A percentile compares a stretch with the other conserved stretches of the same genome.
phyloP scores from a whole-genome alignment of 495 filamentous ascomycete species.

The Hyaloscypha variabilis region DNA sequence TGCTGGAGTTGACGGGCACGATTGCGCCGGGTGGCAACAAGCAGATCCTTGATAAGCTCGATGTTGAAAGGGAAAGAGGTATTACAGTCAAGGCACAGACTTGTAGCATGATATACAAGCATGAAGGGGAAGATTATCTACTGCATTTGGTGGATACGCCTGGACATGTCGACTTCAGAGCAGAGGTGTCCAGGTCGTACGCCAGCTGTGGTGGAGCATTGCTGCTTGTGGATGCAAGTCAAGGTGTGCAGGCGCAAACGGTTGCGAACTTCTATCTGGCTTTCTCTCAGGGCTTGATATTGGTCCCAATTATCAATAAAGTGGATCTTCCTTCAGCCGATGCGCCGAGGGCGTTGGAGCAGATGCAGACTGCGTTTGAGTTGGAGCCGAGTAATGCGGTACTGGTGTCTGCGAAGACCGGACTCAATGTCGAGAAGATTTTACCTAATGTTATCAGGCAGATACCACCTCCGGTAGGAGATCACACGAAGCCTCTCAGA shows the following conservation, averaged over 20 bases:
- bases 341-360: constrained; percentile 77
- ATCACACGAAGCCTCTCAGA: constrained; percentile 68
- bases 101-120: constrained; percentile 93
- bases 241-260: constrained; percentile 92
- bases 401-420: constrained; percentile 91
- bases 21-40: constrained; percentile 87
- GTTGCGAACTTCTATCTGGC: constrained; percentile 98
- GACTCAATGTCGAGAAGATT: constrained; percentile 76
- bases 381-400: constrained; percentile 81
- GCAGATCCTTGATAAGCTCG: constrained; percentile 94
- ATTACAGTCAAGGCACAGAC: constrained; percentile 99
- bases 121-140: constrained; percentile 85
- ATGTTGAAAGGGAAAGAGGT: constrained; percentile 92
- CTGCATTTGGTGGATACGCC: constrained; percentile 96
- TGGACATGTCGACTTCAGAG: constrained; percentile 96
- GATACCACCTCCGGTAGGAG: constrained; percentile 80
- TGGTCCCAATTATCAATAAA: constrained; percentile 96
- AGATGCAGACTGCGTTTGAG: constrained; percentile 85
- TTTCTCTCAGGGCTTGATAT: constrained; percentile 82
- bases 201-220: constrained; percentile 93
- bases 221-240: constrained; percentile 89
- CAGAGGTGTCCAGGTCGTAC: constrained; percentile 93
- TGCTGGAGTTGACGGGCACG: constrained; percentile 94
- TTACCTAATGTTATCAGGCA: constrained; percentile 84
- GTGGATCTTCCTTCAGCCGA: constrained; percentile 90